These are phyloP conservation scores for Mycena belliarum DNA, from an alignment of 768 basidiomycete species.

Conservation along the genomic window DNA sequence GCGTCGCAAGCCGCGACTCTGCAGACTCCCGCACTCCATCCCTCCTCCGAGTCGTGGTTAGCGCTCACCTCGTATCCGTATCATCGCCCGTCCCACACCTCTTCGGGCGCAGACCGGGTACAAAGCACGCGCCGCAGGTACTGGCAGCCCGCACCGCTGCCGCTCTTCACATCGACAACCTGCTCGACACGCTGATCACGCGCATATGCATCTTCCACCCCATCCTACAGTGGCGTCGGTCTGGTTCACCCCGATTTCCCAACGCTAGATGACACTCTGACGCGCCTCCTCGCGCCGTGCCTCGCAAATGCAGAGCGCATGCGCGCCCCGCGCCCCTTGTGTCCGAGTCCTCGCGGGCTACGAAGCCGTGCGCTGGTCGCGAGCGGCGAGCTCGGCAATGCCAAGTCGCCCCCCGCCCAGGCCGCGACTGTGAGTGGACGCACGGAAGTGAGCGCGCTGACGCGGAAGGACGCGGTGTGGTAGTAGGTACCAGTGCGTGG, in stretches of 20 bases:
- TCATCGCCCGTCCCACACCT: too few relatives aligned
- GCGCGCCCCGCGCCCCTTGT: constrained; percentile 23
- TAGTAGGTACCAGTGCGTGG: constrained; percentile 57
- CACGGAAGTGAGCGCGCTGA: constrained; percentile 36
- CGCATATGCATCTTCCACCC: constrained; percentile 20
- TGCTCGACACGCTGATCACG: constrained; percentile 18
- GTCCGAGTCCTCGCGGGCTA: constrained; percentile 14
- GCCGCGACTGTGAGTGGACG: constrained; percentile 4
- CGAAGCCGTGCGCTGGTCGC: too few relatives aligned
- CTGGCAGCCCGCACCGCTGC: constrained; percentile 1
- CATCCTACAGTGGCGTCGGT: constrained; percentile 18
- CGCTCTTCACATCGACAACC: constrained; percentile 17
- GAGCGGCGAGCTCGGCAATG: too few relatives aligned
- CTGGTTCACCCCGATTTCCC: constrained; percentile 11
- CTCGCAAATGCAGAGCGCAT: constrained; percentile 29
- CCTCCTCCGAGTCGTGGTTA: too few relatives aligned
- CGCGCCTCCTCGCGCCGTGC: constrained; percentile 19
- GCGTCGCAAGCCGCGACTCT: constrained; percentile 14
- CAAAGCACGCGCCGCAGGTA: background rate
- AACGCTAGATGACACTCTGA: constrained; percentile 9
- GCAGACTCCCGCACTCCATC: constrained; percentile 2
- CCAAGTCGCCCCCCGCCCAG: too few relatives aligned
- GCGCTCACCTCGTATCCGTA: too few relatives aligned
- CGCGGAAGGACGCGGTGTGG: constrained; percentile 52
- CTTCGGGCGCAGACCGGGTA: too few relatives aligned